These are phyloP conservation scores for Poronia punctata DNA, from an alignment of 495 filamentous ascomycete genomes.

Conservation along the genomic window DNA sequence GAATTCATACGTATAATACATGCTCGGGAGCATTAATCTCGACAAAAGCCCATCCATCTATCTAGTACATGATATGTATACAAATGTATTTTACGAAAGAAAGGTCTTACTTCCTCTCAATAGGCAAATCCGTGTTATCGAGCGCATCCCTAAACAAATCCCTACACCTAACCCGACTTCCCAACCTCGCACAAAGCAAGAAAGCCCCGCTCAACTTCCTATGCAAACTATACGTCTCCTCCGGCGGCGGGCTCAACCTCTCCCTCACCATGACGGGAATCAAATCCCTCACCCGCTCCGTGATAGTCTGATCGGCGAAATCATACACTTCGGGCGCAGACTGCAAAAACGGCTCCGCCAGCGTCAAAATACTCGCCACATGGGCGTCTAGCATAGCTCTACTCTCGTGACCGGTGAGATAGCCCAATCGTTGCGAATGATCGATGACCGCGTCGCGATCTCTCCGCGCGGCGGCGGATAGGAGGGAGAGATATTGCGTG, in stretches of 20 bases:
- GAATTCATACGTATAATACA: no score
- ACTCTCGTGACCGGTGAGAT: conserved; percentile 84
- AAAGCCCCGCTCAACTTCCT: conserved; percentile 95
- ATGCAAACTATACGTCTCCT: conserved; percentile 96
- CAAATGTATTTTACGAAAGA: neutral
- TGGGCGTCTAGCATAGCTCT: conserved; percentile 82
- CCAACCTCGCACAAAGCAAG: conserved; percentile 78
- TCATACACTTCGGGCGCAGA: conserved; percentile 80
- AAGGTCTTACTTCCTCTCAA: neutral
- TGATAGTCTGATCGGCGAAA: conserved; percentile 90
- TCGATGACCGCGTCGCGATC: conserved; percentile 56
- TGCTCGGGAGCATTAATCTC: no score
- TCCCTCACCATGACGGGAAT: conserved; percentile 93
- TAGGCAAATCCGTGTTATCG: conserved; percentile 32
- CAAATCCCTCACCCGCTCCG: conserved; percentile 73
- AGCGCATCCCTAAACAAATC: conserved; percentile 71
- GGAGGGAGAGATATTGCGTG: conserved; percentile 63
- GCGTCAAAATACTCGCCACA: conserved; percentile 68
- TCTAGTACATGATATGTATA: conserved; percentile 2
- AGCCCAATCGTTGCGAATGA: conserved; percentile 77
- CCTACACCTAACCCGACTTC: conserved; percentile 72
- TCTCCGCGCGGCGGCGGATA: conserved; percentile 65
- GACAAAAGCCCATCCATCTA: no score
- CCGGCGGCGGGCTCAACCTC: conserved; percentile 80
- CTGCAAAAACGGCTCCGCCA: conserved; percentile 82